These are phyloP conservation scores for Ophiostoma fasciatum DNA, from an alignment of 2,329 filamentous ascomycete genomes.

Conservation along the genomic window DNA sequence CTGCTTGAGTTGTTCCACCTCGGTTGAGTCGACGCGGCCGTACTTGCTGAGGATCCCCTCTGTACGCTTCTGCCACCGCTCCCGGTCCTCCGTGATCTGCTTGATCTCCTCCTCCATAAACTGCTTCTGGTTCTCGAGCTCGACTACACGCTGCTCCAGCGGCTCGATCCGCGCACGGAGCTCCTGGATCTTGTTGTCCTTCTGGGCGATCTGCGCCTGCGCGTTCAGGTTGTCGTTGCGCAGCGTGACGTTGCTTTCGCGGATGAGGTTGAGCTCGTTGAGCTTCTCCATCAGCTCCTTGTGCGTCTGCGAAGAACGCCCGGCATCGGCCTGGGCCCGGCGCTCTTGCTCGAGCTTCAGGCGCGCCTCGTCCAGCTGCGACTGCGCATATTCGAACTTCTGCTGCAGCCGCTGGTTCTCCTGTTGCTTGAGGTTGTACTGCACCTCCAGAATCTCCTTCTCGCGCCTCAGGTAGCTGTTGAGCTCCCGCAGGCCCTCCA, in stretches of 20 bases:
- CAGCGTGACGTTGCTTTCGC: slow-evolving; percentile 84
- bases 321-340: slow-evolving; percentile 56
- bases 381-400: slow-evolving; percentile 74
- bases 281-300: slow-evolving; percentile 88
- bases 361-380: slow-evolving; percentile 75
- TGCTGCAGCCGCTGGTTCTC: slow-evolving; percentile 82
- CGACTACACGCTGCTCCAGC: slow-evolving; percentile 62
- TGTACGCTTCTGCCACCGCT: slow-evolving; percentile 89
- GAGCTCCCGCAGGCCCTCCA: slow-evolving; percentile 73
- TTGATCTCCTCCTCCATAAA: slow-evolving; percentile 80
- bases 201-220: slow-evolving; percentile 60
- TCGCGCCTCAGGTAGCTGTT: slow-evolving; percentile 85
- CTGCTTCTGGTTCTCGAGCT: slow-evolving; percentile 67
- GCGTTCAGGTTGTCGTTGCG: slow-evolving; percentile 74
- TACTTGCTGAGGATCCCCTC: slow-evolving; percentile 95
- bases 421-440: slow-evolving; percentile 76
- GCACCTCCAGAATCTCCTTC: slow-evolving; percentile 96
- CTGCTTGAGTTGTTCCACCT: slow-evolving; percentile 78
- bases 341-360: slow-evolving; percentile 87
- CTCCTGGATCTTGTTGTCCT: slow-evolving; percentile 58
- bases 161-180: slow-evolving; percentile 66
- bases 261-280: slow-evolving; percentile 88
- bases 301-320: slow-evolving; percentile 61
- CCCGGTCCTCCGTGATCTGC: slow-evolving; percentile 77
- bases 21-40: slow-evolving; percentile 83